Evolutionary conservation across 1,139 yeast species (phyloP), one percentile per base, ranked within the genome.

Genomic region (Geotrichum carabidarum): DNA sequence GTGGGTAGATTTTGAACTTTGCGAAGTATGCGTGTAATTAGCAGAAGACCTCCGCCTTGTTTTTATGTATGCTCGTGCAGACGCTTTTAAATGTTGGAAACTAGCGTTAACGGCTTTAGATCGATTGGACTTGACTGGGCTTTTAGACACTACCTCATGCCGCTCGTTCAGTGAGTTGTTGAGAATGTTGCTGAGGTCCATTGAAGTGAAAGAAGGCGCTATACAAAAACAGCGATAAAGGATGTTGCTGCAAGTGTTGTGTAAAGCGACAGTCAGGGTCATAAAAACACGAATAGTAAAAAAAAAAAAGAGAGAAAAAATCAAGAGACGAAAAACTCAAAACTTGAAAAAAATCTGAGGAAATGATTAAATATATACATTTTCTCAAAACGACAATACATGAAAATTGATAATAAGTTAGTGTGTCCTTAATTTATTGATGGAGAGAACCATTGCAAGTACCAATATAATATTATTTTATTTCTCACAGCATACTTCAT

Each of bases 111-210:
- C 27, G n/a, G 22, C 27, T 40, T 4, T 22, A 27, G 15, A 8
- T 42, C 11, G 36, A 40, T 9, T 9, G n/a, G 36, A 34, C 3
- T 38, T 38, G 4, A 11, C 12, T 38, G 12, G 27, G 8, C 27
- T 15, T 44, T 32, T 34, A 5, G 48, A 17, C 17, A 15, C 31
- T 27, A 35, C 17, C 36, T 15, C 37, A 22, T 34, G 41, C 30
- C 32, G 17, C 42, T 50, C 53, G 4, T 50, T 49, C 9, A 31
- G 22, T n/a, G 54, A 51, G 45, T 35, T 18, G 41, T 51, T 51
- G 44, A 51, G 54, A 11, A 51, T 51, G 36, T 51, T 51, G 45
- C 37, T 46, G 27, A 51, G 48, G 48, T 51, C 54, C 54, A 51
- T 51, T 22, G 37, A 30, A 15, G 18, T 8, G 14, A 35, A 12